A percentile compares a stretch with the other conserved stretches of the same genome.
These are phyloP conservation scores for Spathaspora girioi DNA, from an alignment of 805 yeast species.

Conservation along the genomic window DNA sequence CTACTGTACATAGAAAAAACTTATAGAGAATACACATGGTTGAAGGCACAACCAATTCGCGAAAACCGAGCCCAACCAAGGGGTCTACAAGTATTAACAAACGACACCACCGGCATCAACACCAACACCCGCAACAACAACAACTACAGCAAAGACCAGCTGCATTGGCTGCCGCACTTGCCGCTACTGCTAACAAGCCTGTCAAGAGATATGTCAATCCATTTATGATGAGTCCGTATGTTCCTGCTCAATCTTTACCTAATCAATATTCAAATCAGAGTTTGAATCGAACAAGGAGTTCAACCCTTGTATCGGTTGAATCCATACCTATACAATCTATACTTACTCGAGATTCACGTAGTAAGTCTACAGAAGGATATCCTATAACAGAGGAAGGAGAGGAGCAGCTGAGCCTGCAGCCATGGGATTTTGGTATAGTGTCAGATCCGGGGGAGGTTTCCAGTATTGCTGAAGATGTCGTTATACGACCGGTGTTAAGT, in stretches of 20 bases:
- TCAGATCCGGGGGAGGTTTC: not conserved
- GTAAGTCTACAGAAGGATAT: not conserved
- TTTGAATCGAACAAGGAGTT: not conserved
- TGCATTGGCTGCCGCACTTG: not conserved
- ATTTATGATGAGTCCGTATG: not conserved
- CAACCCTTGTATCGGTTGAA: not conserved
- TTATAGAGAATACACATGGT: not conserved
- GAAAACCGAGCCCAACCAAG: not conserved
- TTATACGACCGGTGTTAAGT: not conserved
- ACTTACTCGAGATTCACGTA: not conserved
- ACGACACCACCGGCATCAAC: not conserved
- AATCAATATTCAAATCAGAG: not conserved
- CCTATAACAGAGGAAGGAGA: not conserved
- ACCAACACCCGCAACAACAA: not conserved
- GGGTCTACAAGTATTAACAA: not conserved
- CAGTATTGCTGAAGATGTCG: not conserved
- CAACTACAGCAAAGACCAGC: not conserved
- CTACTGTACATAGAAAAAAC: too few relatives aligned
- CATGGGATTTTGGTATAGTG: not conserved
- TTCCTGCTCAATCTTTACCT: not conserved
- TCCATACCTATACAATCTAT: constrained; percentile 1
- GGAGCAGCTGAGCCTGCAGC: too few relatives aligned
- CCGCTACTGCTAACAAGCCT: not conserved
- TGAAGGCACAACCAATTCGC: not conserved
- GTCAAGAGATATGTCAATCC: not conserved